Evolutionary conservation across 1,284 basidiomycete genomes (phyloP).

Genomic region (Cryptococcus amylolentus): DNA sequence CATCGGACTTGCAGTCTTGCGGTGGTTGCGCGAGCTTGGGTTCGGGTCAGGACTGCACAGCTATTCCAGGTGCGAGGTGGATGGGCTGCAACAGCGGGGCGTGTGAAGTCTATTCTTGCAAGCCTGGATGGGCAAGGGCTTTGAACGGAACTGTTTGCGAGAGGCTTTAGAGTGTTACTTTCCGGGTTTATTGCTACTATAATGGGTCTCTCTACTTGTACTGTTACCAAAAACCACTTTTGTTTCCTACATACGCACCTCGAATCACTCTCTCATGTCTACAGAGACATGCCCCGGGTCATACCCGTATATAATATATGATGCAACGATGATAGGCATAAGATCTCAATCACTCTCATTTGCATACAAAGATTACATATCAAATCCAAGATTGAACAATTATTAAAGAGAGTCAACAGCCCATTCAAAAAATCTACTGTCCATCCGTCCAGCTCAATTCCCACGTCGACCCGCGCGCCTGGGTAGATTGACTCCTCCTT

Average conservation of each 20-base stretch:
- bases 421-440: background rate
- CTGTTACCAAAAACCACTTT: background rate
- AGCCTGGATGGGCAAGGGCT: conserved; percentile 28
- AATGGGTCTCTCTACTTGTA: background rate
- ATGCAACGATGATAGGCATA: too few relatives aligned
- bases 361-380: background rate
- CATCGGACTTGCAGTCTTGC: conserved; percentile 52
- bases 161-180: background rate
- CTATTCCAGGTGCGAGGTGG: conserved; percentile 62
- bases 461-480: conserved; percentile 3
- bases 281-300: too few relatives aligned
- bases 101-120: conserved; percentile 53
- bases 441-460: background rate
- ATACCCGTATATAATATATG: too few relatives aligned
- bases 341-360: too few relatives aligned
- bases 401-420: background rate
- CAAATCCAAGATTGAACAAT: background rate
- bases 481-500: conserved; percentile 25
- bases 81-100: conserved; percentile 62
- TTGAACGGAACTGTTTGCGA: conserved; percentile 11
- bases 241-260: background rate
- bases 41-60: conserved; percentile 65
- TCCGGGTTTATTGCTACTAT: background rate
- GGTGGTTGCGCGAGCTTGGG: conserved; percentile 65
- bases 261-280: background rate